phyloP scores from a whole-genome alignment of 2,329 filamentous ascomycete genomes.

The Geoglossum cookeanum region DNA sequence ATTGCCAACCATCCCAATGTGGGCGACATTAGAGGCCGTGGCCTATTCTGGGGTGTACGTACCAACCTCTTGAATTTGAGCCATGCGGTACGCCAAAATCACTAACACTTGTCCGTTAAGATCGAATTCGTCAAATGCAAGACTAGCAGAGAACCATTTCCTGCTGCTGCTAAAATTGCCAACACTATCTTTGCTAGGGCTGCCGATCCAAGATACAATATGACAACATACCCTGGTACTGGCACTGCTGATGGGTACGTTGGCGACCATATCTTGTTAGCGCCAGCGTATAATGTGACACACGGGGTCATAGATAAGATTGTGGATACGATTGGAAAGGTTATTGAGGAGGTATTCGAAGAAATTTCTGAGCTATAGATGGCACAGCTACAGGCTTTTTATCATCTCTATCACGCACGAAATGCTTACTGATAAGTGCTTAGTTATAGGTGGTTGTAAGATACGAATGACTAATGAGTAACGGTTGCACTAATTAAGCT shows the following conservation, averaged over 20 bases:
- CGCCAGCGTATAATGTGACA: constrained; percentile 48
- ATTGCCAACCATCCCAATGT: constrained; percentile 31
- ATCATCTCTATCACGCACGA: background rate
- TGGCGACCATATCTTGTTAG: constrained; percentile 52
- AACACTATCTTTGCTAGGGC: constrained; percentile 32
- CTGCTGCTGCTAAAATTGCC: constrained; percentile 25
- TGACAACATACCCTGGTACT: constrained; percentile 43
- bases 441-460: background rate
- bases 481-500: background rate
- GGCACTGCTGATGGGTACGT: constrained; percentile 38
- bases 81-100: background rate
- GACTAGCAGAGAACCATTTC: constrained; percentile 33
- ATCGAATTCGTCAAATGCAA: constrained; percentile 41
- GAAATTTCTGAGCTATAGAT: background rate
- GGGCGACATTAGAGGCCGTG: constrained; percentile 40
- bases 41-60: constrained; percentile 37
- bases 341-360: constrained; percentile 32
- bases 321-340: constrained; percentile 29
- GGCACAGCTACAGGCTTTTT: background rate
- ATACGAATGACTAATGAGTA: background rate
- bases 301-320: constrained; percentile 36
- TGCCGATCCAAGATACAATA: constrained; percentile 24
- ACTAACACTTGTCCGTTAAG: constrained; percentile 15
- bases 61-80: background rate
- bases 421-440: background rate